Percentiles rank a stretch among this genome's conserved stretches.
These are phyloP conservation scores for Dentipellis sp. DNA, from an alignment of 768 basidiomycete species.

Conservation along the genomic window DNA sequence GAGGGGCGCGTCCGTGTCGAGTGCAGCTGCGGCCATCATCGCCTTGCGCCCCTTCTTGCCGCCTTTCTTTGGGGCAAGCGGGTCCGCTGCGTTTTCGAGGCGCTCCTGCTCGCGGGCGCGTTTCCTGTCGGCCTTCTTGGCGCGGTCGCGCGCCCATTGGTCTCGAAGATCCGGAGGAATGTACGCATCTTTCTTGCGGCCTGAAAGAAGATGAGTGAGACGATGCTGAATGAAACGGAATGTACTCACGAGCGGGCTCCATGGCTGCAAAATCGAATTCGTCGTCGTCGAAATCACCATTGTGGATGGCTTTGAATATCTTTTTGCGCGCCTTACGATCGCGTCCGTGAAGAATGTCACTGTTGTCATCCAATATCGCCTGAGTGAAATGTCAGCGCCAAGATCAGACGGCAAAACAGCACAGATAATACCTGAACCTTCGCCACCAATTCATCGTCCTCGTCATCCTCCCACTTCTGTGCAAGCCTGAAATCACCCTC, in stretches of 20 bases:
- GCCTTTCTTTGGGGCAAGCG: constrained; percentile 49
- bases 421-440: constrained; percentile 11
- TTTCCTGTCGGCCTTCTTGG: constrained; percentile 74
- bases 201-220: constrained; percentile 15
- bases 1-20: constrained; percentile 35
- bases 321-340: constrained; percentile 43
- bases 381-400: not conserved
- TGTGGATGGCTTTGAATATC: constrained; percentile 48
- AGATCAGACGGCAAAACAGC: constrained; percentile 5
- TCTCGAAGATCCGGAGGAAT: constrained; percentile 49
- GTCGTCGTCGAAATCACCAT: constrained; percentile 38
- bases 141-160: constrained; percentile 77
- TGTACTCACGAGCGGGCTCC: constrained; percentile 41
- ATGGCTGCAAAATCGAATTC: constrained; percentile 21
- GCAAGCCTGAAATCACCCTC: constrained; percentile 22
- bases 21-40: constrained; percentile 45
- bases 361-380: constrained; percentile 42
- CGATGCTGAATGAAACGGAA: not conserved
- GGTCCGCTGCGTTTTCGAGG: constrained; percentile 51
- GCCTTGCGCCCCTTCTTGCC: constrained; percentile 64
- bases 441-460: constrained; percentile 17
- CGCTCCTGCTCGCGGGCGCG: constrained; percentile 47
- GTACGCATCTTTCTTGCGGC: constrained; percentile 31
- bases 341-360: constrained; percentile 33
- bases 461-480: constrained; percentile 15